These are phyloP conservation scores for Phytophthora pinifolia DNA, from an alignment of 352 stramenopile genomes.

Conservation along the genomic window DNA sequence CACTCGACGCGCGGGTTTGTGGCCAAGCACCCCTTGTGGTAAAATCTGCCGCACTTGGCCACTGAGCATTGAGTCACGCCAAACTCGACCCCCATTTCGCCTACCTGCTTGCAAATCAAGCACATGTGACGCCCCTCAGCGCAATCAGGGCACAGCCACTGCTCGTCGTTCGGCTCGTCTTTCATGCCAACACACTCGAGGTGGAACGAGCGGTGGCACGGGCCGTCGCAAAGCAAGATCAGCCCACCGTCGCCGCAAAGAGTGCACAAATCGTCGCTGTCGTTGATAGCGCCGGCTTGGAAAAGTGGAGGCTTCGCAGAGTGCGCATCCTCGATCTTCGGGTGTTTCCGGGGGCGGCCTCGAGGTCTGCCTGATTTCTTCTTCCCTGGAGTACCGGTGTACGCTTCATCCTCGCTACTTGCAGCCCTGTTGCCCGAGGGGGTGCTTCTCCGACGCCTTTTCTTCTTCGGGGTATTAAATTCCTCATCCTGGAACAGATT, in stretches of 20 bases:
- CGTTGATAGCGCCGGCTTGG: conserved; percentile 67
- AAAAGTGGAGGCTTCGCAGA: conserved; percentile 29
- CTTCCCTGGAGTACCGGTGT: conserved; percentile 35
- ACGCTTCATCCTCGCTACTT: conserved; percentile 44
- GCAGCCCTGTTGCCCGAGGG: conserved; percentile 19
- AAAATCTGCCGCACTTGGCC: conserved; percentile 92
- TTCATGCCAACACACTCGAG: conserved; percentile 90
- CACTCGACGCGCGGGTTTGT: conserved; percentile 79
- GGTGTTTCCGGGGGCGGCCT: conserved; percentile 37
- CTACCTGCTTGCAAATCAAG: conserved; percentile 90
- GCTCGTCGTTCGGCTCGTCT: conserved; percentile 75
- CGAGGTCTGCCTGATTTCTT: conserved; percentile 35
- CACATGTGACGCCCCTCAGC: conserved; percentile 90
- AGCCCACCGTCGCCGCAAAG: conserved; percentile 91
- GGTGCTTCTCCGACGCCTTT: conserved; percentile 42
- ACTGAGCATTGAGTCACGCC: conserved; percentile 91
- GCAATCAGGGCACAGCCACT: conserved; percentile 92
- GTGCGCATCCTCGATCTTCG: conserved; percentile 12
- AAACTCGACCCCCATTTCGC: conserved; percentile 88
- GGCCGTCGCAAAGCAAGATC: conserved; percentile 91
- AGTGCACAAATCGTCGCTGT: conserved; percentile 91
- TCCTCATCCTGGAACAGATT: conserved; percentile 39
- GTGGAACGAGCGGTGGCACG: conserved; percentile 93
- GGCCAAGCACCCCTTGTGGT: conserved; percentile 89
- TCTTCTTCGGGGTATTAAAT: conserved; percentile 47